Percentiles rank a stretch among this genome's conserved stretches.
Evolutionary conservation across 1,284 basidiomycete genomes (phyloP).

Genomic region (Pulveroboletus sp.): DNA sequence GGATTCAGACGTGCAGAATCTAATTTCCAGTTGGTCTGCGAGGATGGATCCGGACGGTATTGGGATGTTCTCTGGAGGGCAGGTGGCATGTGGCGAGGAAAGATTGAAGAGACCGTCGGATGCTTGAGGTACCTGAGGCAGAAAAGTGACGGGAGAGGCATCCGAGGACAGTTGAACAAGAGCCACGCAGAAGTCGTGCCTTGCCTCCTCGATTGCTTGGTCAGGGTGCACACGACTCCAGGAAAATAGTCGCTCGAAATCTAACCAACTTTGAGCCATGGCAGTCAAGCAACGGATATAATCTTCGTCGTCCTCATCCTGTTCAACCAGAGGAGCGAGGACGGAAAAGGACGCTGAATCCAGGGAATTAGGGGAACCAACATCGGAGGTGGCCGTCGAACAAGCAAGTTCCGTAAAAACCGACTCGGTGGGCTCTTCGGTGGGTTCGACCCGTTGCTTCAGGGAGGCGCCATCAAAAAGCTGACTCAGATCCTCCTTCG

Average conservation of each 20-base stretch:
- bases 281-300: not conserved
- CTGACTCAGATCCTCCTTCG: not conserved
- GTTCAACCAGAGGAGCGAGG: not conserved
- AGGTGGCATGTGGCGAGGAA: not conserved
- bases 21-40: not conserved
- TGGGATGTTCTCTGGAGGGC: not conserved
- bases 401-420: not conserved
- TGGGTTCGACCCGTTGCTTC: not conserved
- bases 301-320: not conserved
- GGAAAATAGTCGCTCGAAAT: not conserved
- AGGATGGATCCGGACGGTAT: not conserved
- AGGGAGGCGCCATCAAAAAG: not conserved
- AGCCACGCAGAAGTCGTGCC: slow-evolving; percentile 3
- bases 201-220: slow-evolving; percentile 1
- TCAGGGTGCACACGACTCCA: not conserved
- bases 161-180: slow-evolving; percentile 5
- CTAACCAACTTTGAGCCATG: slow-evolving; percentile 7
- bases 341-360: not conserved
- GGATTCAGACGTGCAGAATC: not conserved
- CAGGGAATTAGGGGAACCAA: not conserved
- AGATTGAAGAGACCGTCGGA: not conserved
- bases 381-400: not conserved
- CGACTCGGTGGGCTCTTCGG: not conserved
- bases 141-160: not conserved
- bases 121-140: not conserved